These are phyloP conservation scores for Hypoxylon sp. DNA, from an alignment of 2,329 filamentous ascomycete species.

Conservation along the genomic window DNA sequence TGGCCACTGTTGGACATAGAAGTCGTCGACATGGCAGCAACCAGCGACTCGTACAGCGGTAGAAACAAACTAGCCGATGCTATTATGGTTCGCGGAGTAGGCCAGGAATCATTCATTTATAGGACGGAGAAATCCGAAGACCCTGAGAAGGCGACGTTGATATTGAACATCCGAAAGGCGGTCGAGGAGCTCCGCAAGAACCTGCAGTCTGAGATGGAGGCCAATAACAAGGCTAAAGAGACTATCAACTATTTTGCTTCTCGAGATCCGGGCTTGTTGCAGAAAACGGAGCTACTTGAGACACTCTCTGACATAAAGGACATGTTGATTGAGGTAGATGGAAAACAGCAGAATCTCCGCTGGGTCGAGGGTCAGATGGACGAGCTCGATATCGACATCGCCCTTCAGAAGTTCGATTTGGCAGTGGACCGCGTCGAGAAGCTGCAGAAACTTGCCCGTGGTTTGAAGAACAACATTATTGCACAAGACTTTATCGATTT, in stretches of 20 bases:
- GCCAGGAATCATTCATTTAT: constrained; percentile 94
- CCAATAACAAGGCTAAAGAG: constrained; percentile 86
- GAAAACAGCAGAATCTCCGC: constrained; percentile 94
- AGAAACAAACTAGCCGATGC: constrained; percentile 82
- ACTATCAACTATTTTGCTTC: constrained; percentile 89
- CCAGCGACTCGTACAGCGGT: constrained; percentile 68
- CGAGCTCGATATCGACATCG: constrained; percentile 95
- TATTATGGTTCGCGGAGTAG: constrained; percentile 88
- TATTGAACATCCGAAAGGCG: constrained; percentile 92
- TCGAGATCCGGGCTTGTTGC: constrained; percentile 80
- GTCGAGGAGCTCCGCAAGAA: constrained; percentile 92
- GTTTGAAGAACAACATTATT: constrained; percentile 86
- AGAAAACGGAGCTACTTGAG: constrained; percentile 85
- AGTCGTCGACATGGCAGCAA: constrained; percentile 86
- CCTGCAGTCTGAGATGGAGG: constrained; percentile 87
- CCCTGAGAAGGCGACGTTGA: constrained; percentile 82
- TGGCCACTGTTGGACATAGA: constrained; percentile 95
- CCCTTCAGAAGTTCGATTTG: constrained; percentile 87
- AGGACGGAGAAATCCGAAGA: constrained; percentile 86
- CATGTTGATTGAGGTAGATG: constrained; percentile 94
- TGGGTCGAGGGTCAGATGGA: constrained; percentile 98
- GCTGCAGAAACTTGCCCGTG: constrained; percentile 82
- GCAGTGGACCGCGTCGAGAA: constrained; percentile 89
- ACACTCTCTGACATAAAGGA: constrained; percentile 84
- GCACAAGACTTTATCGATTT: constrained; percentile 93